These are phyloP conservation scores for Litsea cubeba DNA, from an alignment of 164 flowering plant species.

Conservation along the genomic window DNA sequence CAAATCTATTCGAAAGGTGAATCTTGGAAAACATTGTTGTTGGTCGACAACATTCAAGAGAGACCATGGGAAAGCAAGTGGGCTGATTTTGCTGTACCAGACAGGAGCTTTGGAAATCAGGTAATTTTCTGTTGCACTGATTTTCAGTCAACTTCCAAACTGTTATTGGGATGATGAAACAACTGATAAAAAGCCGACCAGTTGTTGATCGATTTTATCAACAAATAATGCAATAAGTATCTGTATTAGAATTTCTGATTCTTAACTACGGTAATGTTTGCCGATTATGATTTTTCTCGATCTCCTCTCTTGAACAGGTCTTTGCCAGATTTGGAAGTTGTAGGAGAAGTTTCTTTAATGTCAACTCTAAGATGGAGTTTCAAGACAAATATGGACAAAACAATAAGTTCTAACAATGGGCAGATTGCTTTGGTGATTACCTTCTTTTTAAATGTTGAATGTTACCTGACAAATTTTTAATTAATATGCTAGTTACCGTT, in stretches of 20 bases:
- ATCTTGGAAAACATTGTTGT: slow-evolving; percentile 58
- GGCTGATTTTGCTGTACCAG: slow-evolving; percentile 57
- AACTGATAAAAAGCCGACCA: neutral
- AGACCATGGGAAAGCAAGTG: slow-evolving; percentile 41
- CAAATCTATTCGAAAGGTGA: slow-evolving; percentile 55
- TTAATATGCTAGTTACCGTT: too few relatives aligned
- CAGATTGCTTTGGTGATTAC: slow-evolving; percentile 53
- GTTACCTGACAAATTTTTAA: too few relatives aligned
- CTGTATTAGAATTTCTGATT: neutral
- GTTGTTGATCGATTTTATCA: neutral
- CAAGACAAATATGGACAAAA: slow-evolving; percentile 62
- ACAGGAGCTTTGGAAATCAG: slow-evolving; percentile 67
- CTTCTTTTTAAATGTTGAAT: neutral
- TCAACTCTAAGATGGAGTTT: slow-evolving; percentile 77
- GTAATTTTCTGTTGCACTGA: slow-evolving; percentile 19
- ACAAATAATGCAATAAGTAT: neutral
- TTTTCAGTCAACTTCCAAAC: neutral
- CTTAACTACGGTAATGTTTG: neutral
- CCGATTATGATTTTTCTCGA: neutral
- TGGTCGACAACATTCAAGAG: slow-evolving; percentile 63
- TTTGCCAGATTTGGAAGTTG: slow-evolving; percentile 58
- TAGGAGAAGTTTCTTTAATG: slow-evolving; percentile 54
- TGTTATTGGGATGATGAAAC: neutral
- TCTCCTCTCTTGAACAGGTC: slow-evolving; percentile 46
- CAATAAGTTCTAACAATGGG: slow-evolving; percentile 48